Base-by-base conservation (phyloP, 23 red algal genomes). In the Gracilariopsis chorda region DNA sequence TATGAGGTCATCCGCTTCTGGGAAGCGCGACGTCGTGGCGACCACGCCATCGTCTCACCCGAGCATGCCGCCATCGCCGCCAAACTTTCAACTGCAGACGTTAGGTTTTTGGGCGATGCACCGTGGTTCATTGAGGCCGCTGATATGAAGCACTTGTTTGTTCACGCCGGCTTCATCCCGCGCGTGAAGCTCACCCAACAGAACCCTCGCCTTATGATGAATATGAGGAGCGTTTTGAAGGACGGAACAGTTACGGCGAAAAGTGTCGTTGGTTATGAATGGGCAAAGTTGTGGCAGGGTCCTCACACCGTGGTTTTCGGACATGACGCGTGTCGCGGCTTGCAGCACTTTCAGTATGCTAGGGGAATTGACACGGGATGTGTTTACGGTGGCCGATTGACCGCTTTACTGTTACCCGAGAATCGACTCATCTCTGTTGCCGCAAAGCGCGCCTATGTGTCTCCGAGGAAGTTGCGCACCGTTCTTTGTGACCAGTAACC, bases 141-240 rank as follows among this genome's bases (percentile, higher is more conserved):
- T 24, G 88, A 71, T 14, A 59, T 93, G 78, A 70, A 77, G 53
- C 81, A 92, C 48, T 33, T 98, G 2, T 95, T 98, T 77, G 96
- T 98, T 13, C 96, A 98, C 70, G 96, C 93, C 12, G 96, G 96
- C 20, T 94, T 98, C 47, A 71, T 95, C 28, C 96, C 96, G 17
- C 80, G 81, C 72, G 90, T 95, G 27, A 83, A 85, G 42, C 77
- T 98, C 13, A 77, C 69, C 17, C 84, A 91, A 39, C 96, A 98
- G 76, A 90, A 93, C 62, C 96, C 96, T 8, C 74, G 96, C 12
- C 43, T 93, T 32, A 98, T 98, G 96, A 98, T 98, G 96, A 98
- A 95, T 13, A 92, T 98, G 85, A 59, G 96, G 2, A 93, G 88
- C 28, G 93, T 98, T 1, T 28, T 89, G 63, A 46, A 55, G 0